Evolutionary conservation across 2,329 filamentous ascomycete species (phyloP).

Genomic region (Botrytis paeoniae): DNA sequence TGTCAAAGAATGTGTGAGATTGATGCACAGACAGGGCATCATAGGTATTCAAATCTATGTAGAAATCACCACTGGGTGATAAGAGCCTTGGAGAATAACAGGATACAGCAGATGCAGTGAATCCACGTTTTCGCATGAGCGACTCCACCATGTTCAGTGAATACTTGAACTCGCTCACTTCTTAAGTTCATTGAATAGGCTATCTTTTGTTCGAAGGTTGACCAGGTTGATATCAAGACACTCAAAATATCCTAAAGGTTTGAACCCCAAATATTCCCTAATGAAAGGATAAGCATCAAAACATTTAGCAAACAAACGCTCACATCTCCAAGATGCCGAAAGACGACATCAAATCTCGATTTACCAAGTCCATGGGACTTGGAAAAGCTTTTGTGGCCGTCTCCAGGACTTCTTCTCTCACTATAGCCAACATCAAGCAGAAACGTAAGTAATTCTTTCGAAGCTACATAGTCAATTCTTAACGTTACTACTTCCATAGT

Average conservation of each 20-base stretch:
- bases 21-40: not conserved
- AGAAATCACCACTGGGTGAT: not conserved
- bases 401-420: not conserved
- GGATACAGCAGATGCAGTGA: not conserved
- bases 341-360: fast-evolving
- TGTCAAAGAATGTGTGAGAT: not conserved
- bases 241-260: not conserved
- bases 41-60: not conserved
- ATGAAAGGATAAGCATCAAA: not conserved
- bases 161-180: not conserved
- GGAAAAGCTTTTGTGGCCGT: not conserved
- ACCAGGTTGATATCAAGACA: not conserved
- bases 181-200: not conserved
- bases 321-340: not conserved
- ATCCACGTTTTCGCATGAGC: not conserved
- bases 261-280: not conserved
- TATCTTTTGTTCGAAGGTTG: fast-evolving
- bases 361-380: not conserved
- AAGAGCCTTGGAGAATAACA: not conserved
- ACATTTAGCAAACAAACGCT: not conserved
- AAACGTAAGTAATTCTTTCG: not conserved
- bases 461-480: not conserved
- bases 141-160: not conserved
- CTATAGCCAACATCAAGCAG: not conserved
- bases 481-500: not conserved